Conservation (phyloP, 345 rosid genomes). For the Citrus trifoliata region DNA sequence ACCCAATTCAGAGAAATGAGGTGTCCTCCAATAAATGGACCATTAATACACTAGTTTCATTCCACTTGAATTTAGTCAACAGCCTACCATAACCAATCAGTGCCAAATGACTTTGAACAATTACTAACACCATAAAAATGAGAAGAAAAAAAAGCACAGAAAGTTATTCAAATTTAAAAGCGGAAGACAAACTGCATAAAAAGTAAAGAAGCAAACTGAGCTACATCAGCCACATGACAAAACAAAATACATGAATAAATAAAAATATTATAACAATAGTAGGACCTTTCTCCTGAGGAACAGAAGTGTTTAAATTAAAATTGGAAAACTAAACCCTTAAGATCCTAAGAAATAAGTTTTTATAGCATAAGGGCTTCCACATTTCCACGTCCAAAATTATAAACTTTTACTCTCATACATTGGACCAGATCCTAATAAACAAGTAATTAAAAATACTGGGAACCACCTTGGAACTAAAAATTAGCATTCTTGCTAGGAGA, state of each 20-base stretch:
- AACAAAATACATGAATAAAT: not conserved
- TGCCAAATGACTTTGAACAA: not conserved
- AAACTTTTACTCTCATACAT: not conserved
- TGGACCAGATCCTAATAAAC: not conserved
- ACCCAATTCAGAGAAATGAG: slow-evolving; percentile 6
- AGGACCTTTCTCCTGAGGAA: not conserved
- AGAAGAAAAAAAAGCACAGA: not conserved
- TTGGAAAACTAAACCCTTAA: not conserved
- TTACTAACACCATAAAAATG: not conserved
- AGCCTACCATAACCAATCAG: not conserved
- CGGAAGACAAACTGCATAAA: not conserved
- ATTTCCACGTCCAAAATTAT: not conserved
- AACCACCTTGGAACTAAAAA: not conserved
- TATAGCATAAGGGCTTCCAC: not conserved
- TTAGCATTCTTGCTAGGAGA: not conserved
- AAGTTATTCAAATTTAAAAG: not conserved
- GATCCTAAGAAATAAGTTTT: not conserved
- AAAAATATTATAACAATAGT: too few relatives aligned
- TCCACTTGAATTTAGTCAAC: not conserved
- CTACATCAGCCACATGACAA: not conserved
- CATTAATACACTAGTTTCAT: not conserved
- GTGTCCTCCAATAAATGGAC: not conserved
- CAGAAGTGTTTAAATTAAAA: not conserved
- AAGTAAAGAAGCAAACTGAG: not conserved
- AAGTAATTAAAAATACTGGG: not conserved